Evolutionary conservation across 257 asterid genomes (phyloP).

Genomic region (Nicotiana noctiflora): DNA sequence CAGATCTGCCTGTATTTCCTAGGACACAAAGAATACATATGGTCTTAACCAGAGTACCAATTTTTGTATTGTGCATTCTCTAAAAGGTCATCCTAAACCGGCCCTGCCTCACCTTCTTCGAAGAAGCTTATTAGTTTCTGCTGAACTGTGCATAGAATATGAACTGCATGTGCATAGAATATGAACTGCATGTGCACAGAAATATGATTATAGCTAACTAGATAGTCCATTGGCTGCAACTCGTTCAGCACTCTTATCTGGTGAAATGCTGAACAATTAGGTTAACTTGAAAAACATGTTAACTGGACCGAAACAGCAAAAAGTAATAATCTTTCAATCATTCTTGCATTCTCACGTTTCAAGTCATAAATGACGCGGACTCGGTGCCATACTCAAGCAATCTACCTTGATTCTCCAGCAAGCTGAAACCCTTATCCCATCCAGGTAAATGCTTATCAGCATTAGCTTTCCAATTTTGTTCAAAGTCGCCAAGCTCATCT

Average conservation of each 20-base stretch:
- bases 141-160: neutral
- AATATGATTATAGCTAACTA: neutral
- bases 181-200: neutral
- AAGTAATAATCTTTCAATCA: neutral
- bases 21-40: neutral
- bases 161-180: too few relatives aligned
- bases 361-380: neutral
- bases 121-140: neutral
- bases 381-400: neutral
- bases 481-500: slow-evolving; percentile 73
- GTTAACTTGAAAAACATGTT: neutral
- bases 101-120: neutral
- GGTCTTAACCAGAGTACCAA: neutral
- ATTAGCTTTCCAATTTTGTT: slow-evolving; percentile 61
- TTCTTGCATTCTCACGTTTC: neutral
- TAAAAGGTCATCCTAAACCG: neutral
- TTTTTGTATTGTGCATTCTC: neutral
- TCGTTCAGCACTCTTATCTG: neutral
- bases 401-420: slow-evolving; percentile 53
- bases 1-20: neutral
- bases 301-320: neutral
- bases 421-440: slow-evolving; percentile 52
- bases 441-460: slow-evolving; percentile 66
- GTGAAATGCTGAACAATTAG: neutral
- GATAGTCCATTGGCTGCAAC: neutral